Evolutionary conservation across 768 basidiomycete species (phyloP), one percentile per base, ranked within the genome.

Genomic region (Pholiota microspora): DNA sequence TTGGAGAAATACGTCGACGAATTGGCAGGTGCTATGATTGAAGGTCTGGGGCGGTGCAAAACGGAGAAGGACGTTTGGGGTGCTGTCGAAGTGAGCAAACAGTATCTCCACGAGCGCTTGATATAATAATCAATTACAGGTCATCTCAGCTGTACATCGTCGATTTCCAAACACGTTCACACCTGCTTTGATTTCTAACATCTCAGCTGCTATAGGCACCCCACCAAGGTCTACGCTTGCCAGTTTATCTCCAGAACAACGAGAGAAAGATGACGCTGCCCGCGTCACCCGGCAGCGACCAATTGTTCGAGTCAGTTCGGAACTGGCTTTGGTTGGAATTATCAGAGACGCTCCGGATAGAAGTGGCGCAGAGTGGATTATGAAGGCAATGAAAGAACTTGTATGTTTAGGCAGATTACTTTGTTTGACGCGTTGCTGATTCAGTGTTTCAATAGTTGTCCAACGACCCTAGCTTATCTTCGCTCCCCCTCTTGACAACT

Each of bases 1-100:
- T 77, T 99, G 53, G 94, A 94, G 73, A 98, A 97, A 71, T 98
- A 99, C 67, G 79, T 95, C 45, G 95, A 97, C 65, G 97, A 99
- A 72, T 88, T 98, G 58, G 91, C 89, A 1, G 84, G 85, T 9
- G 95, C 94, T 6, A 78, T 88, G 1, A 74, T 92, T 2, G 97
- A 99, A 66, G 97, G 97, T 3, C 76, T 94, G 35, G 71, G 71
- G 7, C 83, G 89, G 59, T 96, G 94, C 70, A 97, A 94, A 74
- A 91, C 89, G 0, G 96, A 97, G 69, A 86, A 88, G 59, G 96
- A 99, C 62, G 81, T 92, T 16, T 89, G 89, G 86, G 86, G 86
- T 54, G 93, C 94, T 24, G 89, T 94, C 15, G 95, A 98, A 80
- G 97, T 96, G 76, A 57, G 63, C 62, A 7, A 29, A 7, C 27